These are phyloP conservation scores for Magnaporthales sp. DNA, from an alignment of 2,329 filamentous ascomycete species.

Conservation along the genomic window DNA sequence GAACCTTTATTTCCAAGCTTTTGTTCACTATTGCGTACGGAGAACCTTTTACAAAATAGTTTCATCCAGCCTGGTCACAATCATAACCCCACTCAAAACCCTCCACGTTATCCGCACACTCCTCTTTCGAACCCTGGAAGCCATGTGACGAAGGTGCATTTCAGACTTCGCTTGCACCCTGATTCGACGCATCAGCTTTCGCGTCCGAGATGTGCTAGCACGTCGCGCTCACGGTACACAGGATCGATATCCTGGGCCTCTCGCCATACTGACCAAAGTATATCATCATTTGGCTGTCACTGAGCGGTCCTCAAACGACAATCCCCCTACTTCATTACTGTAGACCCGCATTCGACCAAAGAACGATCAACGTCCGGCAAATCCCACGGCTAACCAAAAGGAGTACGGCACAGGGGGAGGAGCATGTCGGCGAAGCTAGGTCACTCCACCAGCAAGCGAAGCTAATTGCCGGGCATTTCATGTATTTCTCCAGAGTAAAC, in stretches of 20 bases:
- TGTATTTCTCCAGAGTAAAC: not conserved
- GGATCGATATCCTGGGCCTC: not conserved
- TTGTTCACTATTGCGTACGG: not conserved
- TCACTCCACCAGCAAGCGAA: not conserved
- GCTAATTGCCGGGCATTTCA: not conserved
- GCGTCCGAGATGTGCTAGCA: not conserved
- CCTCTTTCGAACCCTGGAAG: not conserved
- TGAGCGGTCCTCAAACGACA: not conserved
- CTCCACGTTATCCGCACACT: too few species aligned
- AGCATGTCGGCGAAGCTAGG: not conserved
- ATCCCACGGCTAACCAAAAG: not conserved
- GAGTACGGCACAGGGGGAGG: not conserved
- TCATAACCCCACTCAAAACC: not conserved
- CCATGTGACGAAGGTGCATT: not conserved
- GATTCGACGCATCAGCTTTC: too few species aligned
- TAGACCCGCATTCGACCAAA: not conserved
- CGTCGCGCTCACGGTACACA: not conserved
- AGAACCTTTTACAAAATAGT: not conserved
- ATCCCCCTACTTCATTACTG: too few species aligned
- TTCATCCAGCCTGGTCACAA: not conserved
- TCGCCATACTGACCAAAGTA: not conserved
- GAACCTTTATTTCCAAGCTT: not conserved
- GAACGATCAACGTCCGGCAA: not conserved
- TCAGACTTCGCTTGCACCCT: not conserved
- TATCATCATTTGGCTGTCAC: not conserved